Percentiles rank a stretch among this genome's conserved stretches.
These are phyloP conservation scores for Pyronema omphalodes DNA, from an alignment of 495 filamentous ascomycete genomes.

Conservation along the genomic window DNA sequence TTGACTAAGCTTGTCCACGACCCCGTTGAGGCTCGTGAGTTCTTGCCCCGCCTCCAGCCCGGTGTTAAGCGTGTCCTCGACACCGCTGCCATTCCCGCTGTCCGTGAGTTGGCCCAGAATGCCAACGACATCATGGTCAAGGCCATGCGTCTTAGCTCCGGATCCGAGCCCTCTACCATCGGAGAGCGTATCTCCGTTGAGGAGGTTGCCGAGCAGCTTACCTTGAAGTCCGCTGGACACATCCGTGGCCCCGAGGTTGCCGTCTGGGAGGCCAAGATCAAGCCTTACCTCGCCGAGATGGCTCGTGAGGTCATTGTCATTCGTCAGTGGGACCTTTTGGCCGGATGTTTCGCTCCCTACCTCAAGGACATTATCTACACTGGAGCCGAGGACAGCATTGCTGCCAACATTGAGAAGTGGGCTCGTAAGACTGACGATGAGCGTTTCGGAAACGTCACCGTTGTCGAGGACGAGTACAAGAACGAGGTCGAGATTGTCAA, in stretches of 20 bases:
- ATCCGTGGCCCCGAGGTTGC: slow-evolving; percentile 8
- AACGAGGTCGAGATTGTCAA: slow-evolving; percentile 86
- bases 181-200: slow-evolving; percentile 48
- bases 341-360: slow-evolving; percentile 48
- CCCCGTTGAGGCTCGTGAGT: slow-evolving; percentile 84
- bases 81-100: slow-evolving; percentile 81
- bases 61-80: slow-evolving; percentile 79
- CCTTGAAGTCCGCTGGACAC: slow-evolving; percentile 32
- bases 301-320: slow-evolving; percentile 77
- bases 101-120: slow-evolving; percentile 70
- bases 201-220: slow-evolving; percentile 56
- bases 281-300: slow-evolving; percentile 65
- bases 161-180: slow-evolving; percentile 39
- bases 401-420: slow-evolving; percentile 16
- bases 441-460: slow-evolving; percentile 16
- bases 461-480: slow-evolving; percentile 18
- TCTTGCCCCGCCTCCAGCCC: slow-evolving; percentile 87
- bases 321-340: slow-evolving; percentile 56
- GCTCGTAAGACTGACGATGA: slow-evolving; percentile 18
- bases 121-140: slow-evolving; percentile 79
- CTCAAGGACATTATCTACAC: slow-evolving; percentile 62
- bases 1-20: slow-evolving; percentile 97
- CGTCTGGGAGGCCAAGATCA: slow-evolving; percentile 34
- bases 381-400: slow-evolving; percentile 30
- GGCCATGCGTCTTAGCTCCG: slow-evolving; percentile 58